A percentile compares a stretch with the other conserved stretches of the same genome.
phyloP scores from a whole-genome alignment of 305 asterid genomes.

The Fraxinus sp. region DNA sequence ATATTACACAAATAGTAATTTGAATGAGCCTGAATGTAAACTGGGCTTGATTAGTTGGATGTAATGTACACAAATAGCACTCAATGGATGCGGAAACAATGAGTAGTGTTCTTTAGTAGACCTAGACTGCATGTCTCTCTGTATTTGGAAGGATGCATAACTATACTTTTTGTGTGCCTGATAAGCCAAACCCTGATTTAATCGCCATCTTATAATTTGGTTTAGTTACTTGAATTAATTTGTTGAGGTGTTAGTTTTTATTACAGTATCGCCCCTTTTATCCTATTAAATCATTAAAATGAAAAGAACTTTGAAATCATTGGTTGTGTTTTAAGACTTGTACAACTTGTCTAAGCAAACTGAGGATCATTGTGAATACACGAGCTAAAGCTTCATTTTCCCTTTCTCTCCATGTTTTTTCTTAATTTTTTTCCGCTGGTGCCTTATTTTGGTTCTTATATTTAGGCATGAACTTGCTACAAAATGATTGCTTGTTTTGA shows the following conservation, averaged over 20 bases:
- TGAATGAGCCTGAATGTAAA: background rate
- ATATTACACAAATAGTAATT: background rate
- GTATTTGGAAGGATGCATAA: background rate
- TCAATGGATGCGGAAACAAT: background rate
- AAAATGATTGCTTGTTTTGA: background rate
- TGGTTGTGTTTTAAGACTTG: background rate
- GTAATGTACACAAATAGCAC: background rate
- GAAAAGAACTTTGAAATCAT: background rate
- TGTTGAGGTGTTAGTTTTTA: background rate
- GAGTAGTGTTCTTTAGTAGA: background rate
- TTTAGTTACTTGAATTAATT: background rate
- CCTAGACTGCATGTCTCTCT: background rate
- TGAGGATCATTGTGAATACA: background rate
- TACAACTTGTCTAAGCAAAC: background rate
- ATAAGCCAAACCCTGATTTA: background rate
- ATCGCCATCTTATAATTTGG: background rate
- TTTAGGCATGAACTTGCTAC: background rate
- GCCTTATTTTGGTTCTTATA: background rate
- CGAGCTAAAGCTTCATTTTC: background rate
- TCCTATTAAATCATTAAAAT: background rate
- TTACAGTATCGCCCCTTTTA: background rate
- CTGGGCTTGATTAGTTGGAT: background rate
- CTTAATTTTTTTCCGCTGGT: background rate
- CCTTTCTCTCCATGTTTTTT: background rate
- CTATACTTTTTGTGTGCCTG: background rate